Evolutionary conservation across 2,329 filamentous ascomycete genomes (phyloP).

Genomic region (Aspergillus ibericus): DNA sequence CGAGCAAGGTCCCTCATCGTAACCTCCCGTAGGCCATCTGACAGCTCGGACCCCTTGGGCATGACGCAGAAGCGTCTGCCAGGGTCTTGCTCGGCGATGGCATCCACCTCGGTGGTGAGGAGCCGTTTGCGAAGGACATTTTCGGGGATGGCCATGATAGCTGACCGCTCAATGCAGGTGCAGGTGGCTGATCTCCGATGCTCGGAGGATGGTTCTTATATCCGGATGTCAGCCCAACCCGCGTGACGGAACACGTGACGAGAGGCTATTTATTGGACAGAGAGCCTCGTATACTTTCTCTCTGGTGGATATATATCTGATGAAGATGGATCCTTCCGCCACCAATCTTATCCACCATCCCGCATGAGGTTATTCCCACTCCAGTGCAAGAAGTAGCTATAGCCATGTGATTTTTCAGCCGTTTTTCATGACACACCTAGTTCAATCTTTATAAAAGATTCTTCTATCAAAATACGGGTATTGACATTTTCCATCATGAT

Average conservation of each 20-base stretch:
- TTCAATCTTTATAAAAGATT: too few species aligned
- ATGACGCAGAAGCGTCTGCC: background rate
- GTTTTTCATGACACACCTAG: too few species aligned
- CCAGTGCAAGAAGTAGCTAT: too few species aligned
- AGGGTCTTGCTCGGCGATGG: background rate
- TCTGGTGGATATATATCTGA: background rate
- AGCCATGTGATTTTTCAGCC: too few species aligned
- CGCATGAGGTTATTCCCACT: background rate
- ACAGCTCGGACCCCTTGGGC: background rate
- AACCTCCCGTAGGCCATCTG: background rate
- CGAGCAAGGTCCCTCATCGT: background rate
- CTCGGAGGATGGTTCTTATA: background rate
- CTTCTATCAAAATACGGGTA: too few species aligned
- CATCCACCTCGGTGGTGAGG: background rate
- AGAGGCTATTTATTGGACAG: background rate
- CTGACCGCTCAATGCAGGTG: background rate
- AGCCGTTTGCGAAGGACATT: background rate
- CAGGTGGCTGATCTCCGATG: too few species aligned
- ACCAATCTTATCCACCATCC: background rate
- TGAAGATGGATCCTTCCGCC: background rate
- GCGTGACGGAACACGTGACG: background rate
- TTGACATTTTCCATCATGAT: too few species aligned
- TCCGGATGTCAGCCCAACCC: background rate
- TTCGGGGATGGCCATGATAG: background rate
- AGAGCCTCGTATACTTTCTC: background rate